Base-by-base conservation (phyloP, 768 basidiomycete genomes). In the Russula olivacea region DNA sequence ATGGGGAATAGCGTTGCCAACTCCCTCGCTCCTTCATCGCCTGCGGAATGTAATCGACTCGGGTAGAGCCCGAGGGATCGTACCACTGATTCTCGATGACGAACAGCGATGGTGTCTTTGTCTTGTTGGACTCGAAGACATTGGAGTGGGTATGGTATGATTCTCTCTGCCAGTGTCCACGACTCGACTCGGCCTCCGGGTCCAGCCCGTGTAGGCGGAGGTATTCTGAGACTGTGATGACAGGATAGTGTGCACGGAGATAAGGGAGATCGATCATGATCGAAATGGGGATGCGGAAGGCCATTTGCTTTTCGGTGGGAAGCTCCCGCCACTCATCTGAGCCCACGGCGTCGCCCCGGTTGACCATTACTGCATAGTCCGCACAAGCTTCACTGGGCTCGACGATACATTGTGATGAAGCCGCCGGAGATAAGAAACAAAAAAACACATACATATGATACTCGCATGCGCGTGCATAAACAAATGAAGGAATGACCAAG, bases 391-490 rank as follows among this genome's bases (percentile, higher is more conserved):
- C 58, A 52, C 76, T 76, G 55, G 10, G 17, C 41, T 1, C 23
- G 11, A 36, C 32, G n/a, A 56, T 40, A 45, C 4, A 11, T 2
- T 41, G 19, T 28, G n/a, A 58, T 53, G 17, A 48, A 9, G 32
- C 36, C 8, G 0, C 5, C 4, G 10, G 1, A 70, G 66, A 1
- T 64, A 69, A 43, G 17, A 36, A 41, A 3, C 2, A 36, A 47
- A 28, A 10, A 30, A n/a, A 19, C 5, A 68, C 75, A 40, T 59
- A 75, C 75, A 73, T 73, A 51, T 72, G 69, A 55, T 74, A 79
- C 63, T 79, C 78, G 67, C 79, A 80, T 1, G 76, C 72, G 52
- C 79, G 76, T 10, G 79, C 79, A 47, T 81, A 80, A 57, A 80
- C 73, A 63, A 74, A 77, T 2, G 79, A 75, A 7, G 79, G 80